These are phyloP conservation scores for Paracoccidioides lutzii DNA, from an alignment of 2,329 filamentous ascomycete genomes.

Conservation along the genomic window DNA sequence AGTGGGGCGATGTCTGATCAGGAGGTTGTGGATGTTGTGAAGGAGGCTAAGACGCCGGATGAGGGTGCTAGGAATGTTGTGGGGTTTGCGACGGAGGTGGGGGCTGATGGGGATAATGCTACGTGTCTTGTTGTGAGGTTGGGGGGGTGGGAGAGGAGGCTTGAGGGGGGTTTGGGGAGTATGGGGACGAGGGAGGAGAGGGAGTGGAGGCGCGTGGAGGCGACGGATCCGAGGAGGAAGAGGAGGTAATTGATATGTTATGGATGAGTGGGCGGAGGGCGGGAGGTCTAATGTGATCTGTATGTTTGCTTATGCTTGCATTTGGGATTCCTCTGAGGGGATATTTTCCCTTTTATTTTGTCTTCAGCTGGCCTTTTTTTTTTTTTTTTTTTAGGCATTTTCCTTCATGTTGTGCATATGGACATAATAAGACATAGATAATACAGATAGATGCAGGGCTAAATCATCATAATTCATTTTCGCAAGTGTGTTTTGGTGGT, in stretches of 20 bases:
- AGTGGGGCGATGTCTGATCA: constrained; percentile 78
- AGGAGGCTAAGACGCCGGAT: constrained; percentile 84
- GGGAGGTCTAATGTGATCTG: too few species aligned
- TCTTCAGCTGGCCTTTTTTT: too few species aligned
- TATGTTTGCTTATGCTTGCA: too few species aligned
- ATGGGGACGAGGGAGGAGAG: constrained; percentile 85
- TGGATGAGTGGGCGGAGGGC: neutral
- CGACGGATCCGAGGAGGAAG: constrained; percentile 63
- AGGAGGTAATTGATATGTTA: constrained; percentile 29
- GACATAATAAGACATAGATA: too few species aligned
- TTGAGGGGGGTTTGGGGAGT: constrained; percentile 75
- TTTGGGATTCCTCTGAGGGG: too few species aligned
- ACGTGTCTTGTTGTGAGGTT: constrained; percentile 51
- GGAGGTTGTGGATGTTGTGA: constrained; percentile 90
- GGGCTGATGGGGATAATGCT: constrained; percentile 49
- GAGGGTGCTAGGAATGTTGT: constrained; percentile 69
- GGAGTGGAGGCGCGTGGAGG: constrained; percentile 69
- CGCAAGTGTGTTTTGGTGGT: too few species aligned
- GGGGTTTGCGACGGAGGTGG: constrained; percentile 77
- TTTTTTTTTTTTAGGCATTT: too few species aligned
- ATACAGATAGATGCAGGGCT: too few species aligned
- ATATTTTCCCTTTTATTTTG: too few species aligned
- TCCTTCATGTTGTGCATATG: too few species aligned
- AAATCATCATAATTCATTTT: too few species aligned
- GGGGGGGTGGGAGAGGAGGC: constrained; percentile 50